Evolutionary conservation across 495 filamentous ascomycete species (phyloP), one percentile per base, ranked within the genome.

Genomic region (Penicillium tannophilum): DNA sequence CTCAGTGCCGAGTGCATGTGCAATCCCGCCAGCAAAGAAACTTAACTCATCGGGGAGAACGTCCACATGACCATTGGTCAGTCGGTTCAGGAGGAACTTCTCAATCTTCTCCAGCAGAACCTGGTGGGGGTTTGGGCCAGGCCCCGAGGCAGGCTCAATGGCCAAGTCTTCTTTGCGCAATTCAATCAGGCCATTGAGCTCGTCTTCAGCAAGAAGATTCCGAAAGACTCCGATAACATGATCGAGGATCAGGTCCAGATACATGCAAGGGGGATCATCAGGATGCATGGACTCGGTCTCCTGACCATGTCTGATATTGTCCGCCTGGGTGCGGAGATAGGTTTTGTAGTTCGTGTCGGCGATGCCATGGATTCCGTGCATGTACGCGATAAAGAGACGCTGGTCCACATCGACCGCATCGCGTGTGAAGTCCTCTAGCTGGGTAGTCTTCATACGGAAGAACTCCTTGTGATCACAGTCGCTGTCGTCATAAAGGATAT

Each of bases 161-260:
- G 47, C 35, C 20, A 16, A 52, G 23, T 67, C 66, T 57, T 68
- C 61, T 20, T 68, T 60, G 60, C 65, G 65, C 14, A 76, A 61
- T 6, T 20, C 51, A 45, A 72, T 60, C 14, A 80, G 67, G 19
- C 72, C 72, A 28, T 71, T 64, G 31, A 79, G 61, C 31, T 80
- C 77, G 23, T 74, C 72, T 16, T 64, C 66, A n/a, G 64, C 58
- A 16, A 80, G 63, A 19, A 79, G 61, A 36, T 77, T 73, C 62
- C 65, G 70, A 55, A 80, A 80, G 9, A 71, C 64, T 7, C 76
- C 74, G 45, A 77, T 73, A 44, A 80, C 77, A 56, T 80, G 77
- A 41, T 62, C 68, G 7, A 74, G 63, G 10, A 74, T 67, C 14
- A 65, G 59, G 48, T 80, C 75, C 12, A 79, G 65, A 19, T 77